These are phyloP conservation scores for Corylus avellana DNA, from an alignment of 306 rosid genomes.

Conservation along the genomic window DNA sequence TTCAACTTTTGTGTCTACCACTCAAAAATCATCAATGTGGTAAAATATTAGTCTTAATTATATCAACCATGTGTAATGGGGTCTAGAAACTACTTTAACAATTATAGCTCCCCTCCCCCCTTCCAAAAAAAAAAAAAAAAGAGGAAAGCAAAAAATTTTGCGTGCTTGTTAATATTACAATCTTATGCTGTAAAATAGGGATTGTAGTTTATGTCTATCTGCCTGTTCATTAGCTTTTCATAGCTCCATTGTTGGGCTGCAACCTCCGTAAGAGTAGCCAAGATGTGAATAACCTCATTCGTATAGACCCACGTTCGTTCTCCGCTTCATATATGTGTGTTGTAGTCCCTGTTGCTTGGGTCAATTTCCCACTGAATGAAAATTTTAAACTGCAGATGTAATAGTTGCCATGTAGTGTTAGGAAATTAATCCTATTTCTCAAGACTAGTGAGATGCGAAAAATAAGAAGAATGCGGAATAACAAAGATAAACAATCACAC, in stretches of 20 bases:
- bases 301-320: too few relatives aligned
- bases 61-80: background rate
- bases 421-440: too few relatives aligned
- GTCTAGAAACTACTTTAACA: background rate
- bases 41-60: conserved; percentile 1
- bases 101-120: background rate
- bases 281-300: too few relatives aligned
- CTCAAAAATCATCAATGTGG: background rate
- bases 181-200: background rate
- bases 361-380: too few relatives aligned
- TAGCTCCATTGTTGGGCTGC: background rate
- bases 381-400: too few relatives aligned
- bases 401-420: too few relatives aligned
- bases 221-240: background rate
- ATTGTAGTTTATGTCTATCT: background rate
- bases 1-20: background rate
- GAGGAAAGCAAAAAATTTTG: background rate
- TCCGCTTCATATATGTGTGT: too few relatives aligned
- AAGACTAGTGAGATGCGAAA: too few relatives aligned
- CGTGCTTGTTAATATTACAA: background rate
- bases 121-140: background rate
- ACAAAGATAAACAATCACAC: too few relatives aligned
- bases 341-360: too few relatives aligned
- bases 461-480: too few relatives aligned
- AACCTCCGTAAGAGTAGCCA: too few relatives aligned